Percentiles rank a stretch among this genome's conserved stretches.
These are phyloP conservation scores for Iberis pinnata DNA, from an alignment of 345 rosid species.

Conservation along the genomic window DNA sequence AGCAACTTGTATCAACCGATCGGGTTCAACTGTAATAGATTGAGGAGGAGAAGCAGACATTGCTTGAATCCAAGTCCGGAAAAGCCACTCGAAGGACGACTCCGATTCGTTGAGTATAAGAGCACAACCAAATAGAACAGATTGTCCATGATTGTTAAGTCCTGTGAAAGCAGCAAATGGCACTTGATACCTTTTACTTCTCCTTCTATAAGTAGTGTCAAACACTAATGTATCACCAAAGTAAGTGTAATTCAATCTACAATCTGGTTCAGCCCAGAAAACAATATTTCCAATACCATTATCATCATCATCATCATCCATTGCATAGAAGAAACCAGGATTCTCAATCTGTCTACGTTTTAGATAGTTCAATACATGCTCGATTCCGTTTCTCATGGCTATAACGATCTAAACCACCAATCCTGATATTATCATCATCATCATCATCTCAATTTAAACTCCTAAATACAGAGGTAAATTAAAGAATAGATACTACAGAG, in stretches of 20 bases:
- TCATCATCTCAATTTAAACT: too few relatives aligned
- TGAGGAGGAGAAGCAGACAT: constrained; percentile 57
- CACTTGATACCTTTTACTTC: constrained; percentile 27
- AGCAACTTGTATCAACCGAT: constrained; percentile 48
- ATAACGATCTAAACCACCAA: too few relatives aligned
- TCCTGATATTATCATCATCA: too few relatives aligned
- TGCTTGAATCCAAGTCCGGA: constrained; percentile 68
- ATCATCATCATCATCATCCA: constrained; percentile 37
- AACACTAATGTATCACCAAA: constrained; percentile 59
- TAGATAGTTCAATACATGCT: constrained; percentile 55
- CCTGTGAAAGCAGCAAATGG: constrained; percentile 74
- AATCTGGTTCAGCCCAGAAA: constrained; percentile 65
- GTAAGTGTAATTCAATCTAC: constrained; percentile 44
- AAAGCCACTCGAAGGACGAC: constrained; percentile 58
- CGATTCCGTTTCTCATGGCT: constrained; percentile 4
- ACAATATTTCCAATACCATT: constrained; percentile 3
- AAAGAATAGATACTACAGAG: too few relatives aligned
- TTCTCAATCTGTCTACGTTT: constrained; percentile 54
- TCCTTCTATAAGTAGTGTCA: constrained; percentile 44
- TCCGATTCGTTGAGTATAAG: constrained; percentile 53
- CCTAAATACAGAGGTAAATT: too few relatives aligned
- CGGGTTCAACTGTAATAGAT: constrained; percentile 67
- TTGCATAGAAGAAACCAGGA: constrained; percentile 55
- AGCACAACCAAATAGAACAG: constrained; percentile 68
- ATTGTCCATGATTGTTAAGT: constrained; percentile 67